Evolutionary conservation across 2,329 filamentous ascomycete species (phyloP).

Genomic region (Aureobasidium sp.): DNA sequence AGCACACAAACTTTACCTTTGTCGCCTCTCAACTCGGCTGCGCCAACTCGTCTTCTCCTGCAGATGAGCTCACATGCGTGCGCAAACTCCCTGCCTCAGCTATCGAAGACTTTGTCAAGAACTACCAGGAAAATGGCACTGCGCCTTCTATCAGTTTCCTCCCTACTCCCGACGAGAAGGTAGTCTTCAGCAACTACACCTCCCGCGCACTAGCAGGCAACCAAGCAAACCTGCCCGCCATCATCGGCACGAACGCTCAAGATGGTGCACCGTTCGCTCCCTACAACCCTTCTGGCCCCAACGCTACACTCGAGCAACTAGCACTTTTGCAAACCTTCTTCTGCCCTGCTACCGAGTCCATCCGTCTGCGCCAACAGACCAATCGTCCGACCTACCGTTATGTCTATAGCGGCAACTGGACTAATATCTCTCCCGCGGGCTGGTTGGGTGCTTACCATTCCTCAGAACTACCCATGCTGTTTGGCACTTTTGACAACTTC

Average conservation of each 20-base stretch:
- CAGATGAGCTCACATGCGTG: constrained; percentile 33
- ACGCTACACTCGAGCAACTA: constrained; percentile 16
- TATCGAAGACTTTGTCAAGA: constrained; percentile 30
- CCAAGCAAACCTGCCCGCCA: constrained; percentile 24
- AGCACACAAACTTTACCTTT: constrained; percentile 33
- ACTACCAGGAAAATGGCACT: constrained; percentile 24
- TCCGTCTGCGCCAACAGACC: constrained; percentile 24
- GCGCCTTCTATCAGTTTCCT: constrained; percentile 21
- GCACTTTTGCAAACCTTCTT: constrained; percentile 21
- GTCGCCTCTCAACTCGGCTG: constrained; percentile 34
- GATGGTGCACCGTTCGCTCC: constrained; percentile 31
- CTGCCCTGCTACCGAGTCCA: constrained; percentile 27
- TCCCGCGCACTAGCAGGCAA: constrained; percentile 19
- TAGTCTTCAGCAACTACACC: constrained; percentile 31
- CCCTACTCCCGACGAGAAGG: constrained; percentile 18
- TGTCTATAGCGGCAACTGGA: constrained; percentile 36
- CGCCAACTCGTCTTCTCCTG: constrained; percentile 18
- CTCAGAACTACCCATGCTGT: constrained; percentile 32
- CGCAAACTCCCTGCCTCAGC: constrained; percentile 25
- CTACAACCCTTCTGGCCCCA: constrained; percentile 29
- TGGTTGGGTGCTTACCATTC: constrained; percentile 41
- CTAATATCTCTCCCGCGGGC: constrained; percentile 33
- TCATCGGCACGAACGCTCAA: constrained; percentile 31
- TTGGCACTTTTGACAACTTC: constrained; percentile 32
- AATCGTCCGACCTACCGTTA: constrained; percentile 35